A percentile compares a stretch with the other conserved stretches of the same genome.
These are phyloP conservation scores for Flammula alnicola DNA, from an alignment of 1,284 basidiomycete genomes.

Conservation along the genomic window DNA sequence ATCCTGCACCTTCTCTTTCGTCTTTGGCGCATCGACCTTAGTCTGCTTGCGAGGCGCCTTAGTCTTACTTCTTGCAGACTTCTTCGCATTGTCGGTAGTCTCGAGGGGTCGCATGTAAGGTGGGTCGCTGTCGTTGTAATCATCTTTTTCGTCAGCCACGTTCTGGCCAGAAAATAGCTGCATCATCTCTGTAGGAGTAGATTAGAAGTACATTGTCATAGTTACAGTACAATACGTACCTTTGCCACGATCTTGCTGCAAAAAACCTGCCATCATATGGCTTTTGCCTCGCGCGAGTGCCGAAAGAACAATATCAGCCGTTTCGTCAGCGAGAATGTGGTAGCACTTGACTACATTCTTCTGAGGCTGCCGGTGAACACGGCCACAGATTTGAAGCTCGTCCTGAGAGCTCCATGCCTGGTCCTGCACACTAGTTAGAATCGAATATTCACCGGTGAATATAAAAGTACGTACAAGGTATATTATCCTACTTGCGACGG, in stretches of 20 bases:
- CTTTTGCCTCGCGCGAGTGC: conserved; percentile 29
- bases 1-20: too few relatives aligned
- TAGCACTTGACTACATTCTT: conserved; percentile 25
- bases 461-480: conserved; percentile 27
- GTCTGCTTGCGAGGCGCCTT: too few relatives aligned
- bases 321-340: conserved; percentile 31
- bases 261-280: conserved; percentile 33
- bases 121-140: too few relatives aligned
- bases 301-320: conserved; percentile 32
- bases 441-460: not conserved
- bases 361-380: conserved; percentile 34
- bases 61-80: too few relatives aligned
- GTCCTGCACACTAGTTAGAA: conserved; percentile 22
- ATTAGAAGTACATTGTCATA: too few relatives aligned
- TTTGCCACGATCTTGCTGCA: conserved; percentile 25
- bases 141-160: too few relatives aligned
- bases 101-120: too few relatives aligned
- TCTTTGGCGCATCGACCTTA: too few relatives aligned
- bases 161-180: too few relatives aligned
- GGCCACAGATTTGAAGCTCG: conserved; percentile 32
- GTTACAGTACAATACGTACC: too few relatives aligned
- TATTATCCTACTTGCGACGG: conserved; percentile 26
- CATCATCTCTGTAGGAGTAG: too few relatives aligned
- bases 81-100: too few relatives aligned
- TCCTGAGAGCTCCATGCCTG: conserved; percentile 36